These are phyloP conservation scores for Venturia asperata DNA, from an alignment of 2,329 filamentous ascomycete species.

Conservation along the genomic window DNA sequence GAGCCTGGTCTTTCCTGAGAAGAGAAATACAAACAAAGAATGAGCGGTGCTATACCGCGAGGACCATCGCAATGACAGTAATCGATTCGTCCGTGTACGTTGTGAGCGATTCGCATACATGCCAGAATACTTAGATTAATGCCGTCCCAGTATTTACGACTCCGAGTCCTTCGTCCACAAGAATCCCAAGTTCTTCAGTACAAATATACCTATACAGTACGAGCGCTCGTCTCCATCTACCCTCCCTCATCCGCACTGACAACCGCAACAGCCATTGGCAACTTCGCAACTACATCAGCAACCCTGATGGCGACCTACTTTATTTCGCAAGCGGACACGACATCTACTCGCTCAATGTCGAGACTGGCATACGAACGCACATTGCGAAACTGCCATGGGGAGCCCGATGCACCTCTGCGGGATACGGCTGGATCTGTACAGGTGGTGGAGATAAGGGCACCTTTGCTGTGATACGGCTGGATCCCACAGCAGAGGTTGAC, in stretches of 20 bases:
- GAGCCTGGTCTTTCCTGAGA: not conserved
- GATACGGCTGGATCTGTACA: conserved; percentile 81
- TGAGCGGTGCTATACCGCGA: conserved; percentile 13
- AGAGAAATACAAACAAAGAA: conserved; percentile 2
- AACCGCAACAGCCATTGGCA: conserved; percentile 64
- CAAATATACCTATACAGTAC: conserved; percentile 44
- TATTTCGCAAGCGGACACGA: conserved; percentile 77
- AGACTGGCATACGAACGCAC: conserved; percentile 66
- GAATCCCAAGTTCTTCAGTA: conserved; percentile 41
- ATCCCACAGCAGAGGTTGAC: conserved; percentile 33
- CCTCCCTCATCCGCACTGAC: conserved; percentile 4
- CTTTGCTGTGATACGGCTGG: conserved; percentile 69
- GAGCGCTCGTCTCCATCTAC: conserved; percentile 20
- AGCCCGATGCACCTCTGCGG: conserved; percentile 80
- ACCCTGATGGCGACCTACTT: conserved; percentile 65
- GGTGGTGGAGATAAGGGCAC: conserved; percentile 79
- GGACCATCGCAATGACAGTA: conserved; percentile 11
- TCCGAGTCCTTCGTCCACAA: conserved; percentile 40
- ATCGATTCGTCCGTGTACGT: conserved; percentile 15
- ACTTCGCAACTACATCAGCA: conserved; percentile 82
- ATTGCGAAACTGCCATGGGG: conserved; percentile 60
- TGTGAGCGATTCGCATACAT: not conserved
- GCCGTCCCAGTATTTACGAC: conserved; percentile 36
- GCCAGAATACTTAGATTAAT: not conserved
- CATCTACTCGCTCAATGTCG: conserved; percentile 50